Percentiles rank a stretch among this genome's conserved stretches.
These are phyloP conservation scores for Phaffia tasmanica DNA, from an alignment of 768 basidiomycete species.

Conservation along the genomic window DNA sequence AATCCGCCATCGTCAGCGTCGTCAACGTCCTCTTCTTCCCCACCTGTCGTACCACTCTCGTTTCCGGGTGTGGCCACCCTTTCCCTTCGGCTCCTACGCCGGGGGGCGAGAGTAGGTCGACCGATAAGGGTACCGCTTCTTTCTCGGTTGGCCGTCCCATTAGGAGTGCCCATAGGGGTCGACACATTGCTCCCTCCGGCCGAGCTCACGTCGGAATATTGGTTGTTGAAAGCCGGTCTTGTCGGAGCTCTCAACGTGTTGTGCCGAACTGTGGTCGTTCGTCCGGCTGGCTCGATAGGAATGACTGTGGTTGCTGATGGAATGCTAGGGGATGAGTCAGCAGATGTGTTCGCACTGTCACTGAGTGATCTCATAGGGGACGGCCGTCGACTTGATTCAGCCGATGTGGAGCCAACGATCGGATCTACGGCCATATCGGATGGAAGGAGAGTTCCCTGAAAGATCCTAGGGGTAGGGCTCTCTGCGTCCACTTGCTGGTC, in stretches of 20 bases:
- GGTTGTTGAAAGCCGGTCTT: slow-evolving; percentile 4
- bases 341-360: slow-evolving; percentile 5
- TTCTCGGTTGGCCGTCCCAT: slow-evolving; percentile 27
- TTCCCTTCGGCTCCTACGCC: slow-evolving; percentile 27
- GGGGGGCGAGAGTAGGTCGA: slow-evolving; percentile 29
- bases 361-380: slow-evolving; percentile 10
- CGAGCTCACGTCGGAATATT: slow-evolving; percentile 29
- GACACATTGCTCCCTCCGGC: slow-evolving; percentile 33
- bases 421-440: too few species aligned
- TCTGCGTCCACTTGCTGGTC: not conserved
- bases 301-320: slow-evolving; percentile 6
- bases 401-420: not conserved
- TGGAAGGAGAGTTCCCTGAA: too few species aligned
- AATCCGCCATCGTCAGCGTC: slow-evolving; percentile 33
- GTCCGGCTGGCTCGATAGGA: not conserved
- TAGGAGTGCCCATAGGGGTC: slow-evolving; percentile 36
- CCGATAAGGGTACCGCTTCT: slow-evolving; percentile 35
- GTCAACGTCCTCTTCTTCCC: slow-evolving; percentile 34
- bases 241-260: not conserved
- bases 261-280: slow-evolving; percentile 6
- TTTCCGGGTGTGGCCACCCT: slow-evolving; percentile 20
- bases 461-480: not conserved
- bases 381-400: not conserved
- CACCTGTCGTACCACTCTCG: slow-evolving; percentile 27
- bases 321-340: not conserved